A percentile compares a stretch with the other conserved stretches of the same genome.
These are phyloP conservation scores for Babesia sp. DNA, from an alignment of 169 alveolate species.

Conservation along the genomic window DNA sequence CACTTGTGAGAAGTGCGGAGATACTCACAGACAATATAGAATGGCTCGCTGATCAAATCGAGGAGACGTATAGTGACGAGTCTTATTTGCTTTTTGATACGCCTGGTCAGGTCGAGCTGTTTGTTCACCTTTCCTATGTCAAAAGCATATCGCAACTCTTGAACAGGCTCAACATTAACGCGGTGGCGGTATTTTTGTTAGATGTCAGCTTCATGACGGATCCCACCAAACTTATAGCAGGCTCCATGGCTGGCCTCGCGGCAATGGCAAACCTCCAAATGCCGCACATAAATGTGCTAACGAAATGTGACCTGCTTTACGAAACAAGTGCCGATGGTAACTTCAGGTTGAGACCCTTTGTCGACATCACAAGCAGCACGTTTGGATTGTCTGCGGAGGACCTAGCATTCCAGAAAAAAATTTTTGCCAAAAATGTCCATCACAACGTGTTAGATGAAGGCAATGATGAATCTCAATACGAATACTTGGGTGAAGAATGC, in stretches of 20 bases:
- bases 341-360: conserved; percentile 47
- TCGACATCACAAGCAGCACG: conserved; percentile 67
- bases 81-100: conserved; percentile 93
- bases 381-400: conserved; percentile 62
- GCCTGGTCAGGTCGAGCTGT: conserved; percentile 97
- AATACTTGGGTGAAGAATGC: conserved; percentile 2
- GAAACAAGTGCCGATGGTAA: conserved; percentile 48
- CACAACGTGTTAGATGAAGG: not conserved
- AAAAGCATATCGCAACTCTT: conserved; percentile 83
- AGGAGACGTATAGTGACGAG: conserved; percentile 90
- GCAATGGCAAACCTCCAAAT: conserved; percentile 94
- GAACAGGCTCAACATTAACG: conserved; percentile 85
- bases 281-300: conserved; percentile 92
- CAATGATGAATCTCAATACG: not conserved
- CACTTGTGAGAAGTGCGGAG: conserved; percentile 94
- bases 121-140: conserved; percentile 93
- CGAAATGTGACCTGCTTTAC: conserved; percentile 93
- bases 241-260: conserved; percentile 91
- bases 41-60: conserved; percentile 92
- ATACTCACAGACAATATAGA: conserved; percentile 88
- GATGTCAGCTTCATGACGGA: conserved; percentile 94
- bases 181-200: conserved; percentile 90
- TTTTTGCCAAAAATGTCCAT: not conserved
- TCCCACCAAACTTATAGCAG: conserved; percentile 91
- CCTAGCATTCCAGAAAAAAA: conserved; percentile 46